These are phyloP conservation scores for Sclerotinia glacialis DNA, from an alignment of 2,329 filamentous ascomycete species.

Conservation along the genomic window DNA sequence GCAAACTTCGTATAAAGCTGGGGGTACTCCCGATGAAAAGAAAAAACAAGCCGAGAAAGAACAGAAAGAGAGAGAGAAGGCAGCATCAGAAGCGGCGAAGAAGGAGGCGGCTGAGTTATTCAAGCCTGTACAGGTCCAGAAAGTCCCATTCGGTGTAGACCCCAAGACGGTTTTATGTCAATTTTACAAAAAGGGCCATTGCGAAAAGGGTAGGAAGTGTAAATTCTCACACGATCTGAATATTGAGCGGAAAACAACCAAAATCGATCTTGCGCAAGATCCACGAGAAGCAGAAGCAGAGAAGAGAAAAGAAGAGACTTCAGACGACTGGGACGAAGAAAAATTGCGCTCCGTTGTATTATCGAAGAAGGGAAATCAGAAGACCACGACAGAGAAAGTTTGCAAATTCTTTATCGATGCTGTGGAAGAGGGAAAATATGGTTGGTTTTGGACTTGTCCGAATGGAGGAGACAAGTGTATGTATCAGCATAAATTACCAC, in stretches of 20 bases:
- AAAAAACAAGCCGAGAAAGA: constrained; percentile 67
- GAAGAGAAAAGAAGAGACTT: constrained; percentile 84
- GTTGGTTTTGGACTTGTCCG: constrained; percentile 98
- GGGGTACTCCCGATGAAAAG: constrained; percentile 85
- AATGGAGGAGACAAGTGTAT: constrained; percentile 98
- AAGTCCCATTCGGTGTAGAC: constrained; percentile 95
- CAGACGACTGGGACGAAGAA: constrained; percentile 96
- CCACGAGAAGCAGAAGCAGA: constrained; percentile 70
- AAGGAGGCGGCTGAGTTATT: constrained; percentile 78
- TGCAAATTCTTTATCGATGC: constrained; percentile 98
- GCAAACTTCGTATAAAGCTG: constrained; percentile 66
- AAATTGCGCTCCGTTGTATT: constrained; percentile 86
- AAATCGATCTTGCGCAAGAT: constrained; percentile 89
- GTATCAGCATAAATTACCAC: constrained; percentile 93
- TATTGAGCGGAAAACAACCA: constrained; percentile 86
- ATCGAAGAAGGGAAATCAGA: constrained; percentile 96
- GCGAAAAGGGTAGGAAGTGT: constrained; percentile 96
- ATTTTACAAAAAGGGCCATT: constrained; percentile 95
- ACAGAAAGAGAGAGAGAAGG: constrained; percentile 80
- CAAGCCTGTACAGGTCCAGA: constrained; percentile 91
- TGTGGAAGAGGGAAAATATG: constrained; percentile 97
- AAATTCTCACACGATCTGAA: constrained; percentile 94
- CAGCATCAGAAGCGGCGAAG: constrained; percentile 80
- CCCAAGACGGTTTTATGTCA: constrained; percentile 96
- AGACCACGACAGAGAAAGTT: constrained; percentile 94